Conservation (phyloP, 768 basidiomycete species). For the Boletus bicolor region DNA sequence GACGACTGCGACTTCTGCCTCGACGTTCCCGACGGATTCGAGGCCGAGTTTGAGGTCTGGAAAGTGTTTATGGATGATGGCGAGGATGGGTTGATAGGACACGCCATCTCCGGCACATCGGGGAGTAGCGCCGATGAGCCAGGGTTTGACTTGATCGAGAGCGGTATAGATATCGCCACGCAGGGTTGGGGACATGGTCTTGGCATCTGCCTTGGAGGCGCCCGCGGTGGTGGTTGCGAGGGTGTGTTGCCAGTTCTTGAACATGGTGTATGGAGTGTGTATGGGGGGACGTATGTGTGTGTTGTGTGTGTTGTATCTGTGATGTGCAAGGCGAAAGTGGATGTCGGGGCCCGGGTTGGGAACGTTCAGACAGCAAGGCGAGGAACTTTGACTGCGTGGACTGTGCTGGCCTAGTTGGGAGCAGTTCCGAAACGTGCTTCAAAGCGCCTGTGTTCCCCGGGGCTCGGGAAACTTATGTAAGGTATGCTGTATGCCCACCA, state of each 20-base stretch:
- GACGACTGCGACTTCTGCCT: conserved; percentile 47
- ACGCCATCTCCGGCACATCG: conserved; percentile 55
- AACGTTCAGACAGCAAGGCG: background rate
- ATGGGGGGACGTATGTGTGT: background rate
- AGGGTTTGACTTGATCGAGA: conserved; percentile 45
- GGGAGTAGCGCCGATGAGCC: conserved; percentile 39
- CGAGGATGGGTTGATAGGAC: conserved; percentile 44
- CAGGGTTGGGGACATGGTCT: conserved; percentile 46
- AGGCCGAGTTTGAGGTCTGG: conserved; percentile 43
- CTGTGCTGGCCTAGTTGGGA: background rate
- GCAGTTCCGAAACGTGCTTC: background rate
- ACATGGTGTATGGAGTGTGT: conserved; percentile 33
- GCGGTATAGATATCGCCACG: conserved; percentile 50
- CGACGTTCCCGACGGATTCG: conserved; percentile 44
- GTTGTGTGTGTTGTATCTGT: background rate
- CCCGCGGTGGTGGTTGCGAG: conserved; percentile 31
- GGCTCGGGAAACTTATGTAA: conserved; percentile 15
- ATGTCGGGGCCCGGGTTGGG: background rate
- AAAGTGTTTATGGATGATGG: conserved; percentile 49
- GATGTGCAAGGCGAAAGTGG: background rate
- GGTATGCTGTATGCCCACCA: conserved; percentile 5
- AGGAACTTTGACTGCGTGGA: background rate
- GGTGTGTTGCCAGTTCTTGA: conserved; percentile 44
- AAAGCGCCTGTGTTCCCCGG: conserved; percentile 1
- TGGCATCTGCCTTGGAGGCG: conserved; percentile 23